phyloP scores from a whole-genome alignment of 164 flowering plant genomes.

The Aristolochia californica region DNA sequence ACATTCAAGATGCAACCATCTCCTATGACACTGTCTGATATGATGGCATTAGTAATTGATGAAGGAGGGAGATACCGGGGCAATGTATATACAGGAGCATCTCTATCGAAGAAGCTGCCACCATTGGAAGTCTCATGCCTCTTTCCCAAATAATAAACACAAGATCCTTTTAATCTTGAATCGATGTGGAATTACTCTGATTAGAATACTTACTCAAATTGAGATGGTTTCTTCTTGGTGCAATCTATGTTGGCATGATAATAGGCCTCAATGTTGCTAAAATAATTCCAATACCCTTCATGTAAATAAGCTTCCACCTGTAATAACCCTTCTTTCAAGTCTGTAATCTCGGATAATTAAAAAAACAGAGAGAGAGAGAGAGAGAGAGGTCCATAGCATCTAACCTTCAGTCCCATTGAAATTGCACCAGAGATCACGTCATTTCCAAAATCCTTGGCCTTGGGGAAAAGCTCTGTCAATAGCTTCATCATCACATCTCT shows the following conservation, averaged over 20 bases:
- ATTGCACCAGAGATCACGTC: constrained; percentile 72
- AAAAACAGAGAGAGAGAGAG: too few relatives aligned
- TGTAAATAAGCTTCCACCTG: constrained; percentile 46
- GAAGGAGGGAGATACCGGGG: constrained; percentile 72
- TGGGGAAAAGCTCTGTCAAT: constrained; percentile 42
- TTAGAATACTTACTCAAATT: constrained; percentile 39
- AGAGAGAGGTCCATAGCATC: too few relatives aligned
- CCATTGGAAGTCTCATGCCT: constrained; percentile 15
- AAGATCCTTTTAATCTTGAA: too few relatives aligned
- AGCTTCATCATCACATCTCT: constrained; percentile 46
- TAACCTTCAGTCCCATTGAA: constrained; percentile 60
- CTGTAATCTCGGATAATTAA: background rate
- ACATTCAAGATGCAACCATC: constrained; percentile 79
- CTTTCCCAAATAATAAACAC: too few relatives aligned
- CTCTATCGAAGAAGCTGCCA: constrained; percentile 55
- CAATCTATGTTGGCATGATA: constrained; percentile 66
- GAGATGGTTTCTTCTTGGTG: constrained; percentile 32
- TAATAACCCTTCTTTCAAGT: background rate
- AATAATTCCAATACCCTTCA: constrained; percentile 77
- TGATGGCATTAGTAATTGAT: constrained; percentile 32
- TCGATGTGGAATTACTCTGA: background rate
- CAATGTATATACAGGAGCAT: constrained; percentile 49
- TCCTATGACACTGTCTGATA: constrained; percentile 58
- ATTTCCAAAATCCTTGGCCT: constrained; percentile 47
- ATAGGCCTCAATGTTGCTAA: constrained; percentile 61